Evolutionary conservation across 306 rosid genomes (phyloP), one percentile per base, ranked within the genome.

Genomic region (Cicer judaicum): DNA sequence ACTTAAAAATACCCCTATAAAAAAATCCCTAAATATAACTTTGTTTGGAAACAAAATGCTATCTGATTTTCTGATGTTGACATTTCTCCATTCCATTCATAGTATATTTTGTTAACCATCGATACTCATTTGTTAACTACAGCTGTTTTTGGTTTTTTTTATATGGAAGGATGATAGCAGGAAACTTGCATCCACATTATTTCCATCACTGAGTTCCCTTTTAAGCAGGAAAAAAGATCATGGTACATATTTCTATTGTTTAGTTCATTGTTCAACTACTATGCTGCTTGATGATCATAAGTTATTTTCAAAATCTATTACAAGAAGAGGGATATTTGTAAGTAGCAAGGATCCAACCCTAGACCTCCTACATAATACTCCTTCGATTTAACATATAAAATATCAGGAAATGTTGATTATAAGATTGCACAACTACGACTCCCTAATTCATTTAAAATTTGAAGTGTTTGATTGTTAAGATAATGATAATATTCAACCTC

Each of bases 211-310:
- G 74, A 84, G 86, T 83, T 82, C 88, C 39, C n/a, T 73, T 70
- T 64, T 93, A 65, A 83, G 56, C 81, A 85, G 97, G 78, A 93
- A 93, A 75, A 93, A 91, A 81, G 98, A 93, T 78, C 96, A 93
- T 2, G 98, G 98, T 93, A 90, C 70, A 63, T 73, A 24, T 29
- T 77, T 64, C 54, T 79, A 52, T 64, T 59, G 15, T 62, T 43
- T 41, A 52, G 6, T 79, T 74, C 34, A 71, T 53, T 70, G 71
- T 60, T 73, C 70, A 36, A 52, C 10, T 15, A 40, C 56, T 38
- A 14, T 41, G 10, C 44, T 1, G 18, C 16, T 71, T 29, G 19
- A 36, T 77, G 49, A 70, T 66, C 52, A 56, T 64, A 64, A 43
- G 47, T 3, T 74, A 29, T 72, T 39, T 29, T 29, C 36, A 29